These are phyloP conservation scores for Naganishia sp. DNA, from an alignment of 1,284 basidiomycete genomes.

Conservation along the genomic window DNA sequence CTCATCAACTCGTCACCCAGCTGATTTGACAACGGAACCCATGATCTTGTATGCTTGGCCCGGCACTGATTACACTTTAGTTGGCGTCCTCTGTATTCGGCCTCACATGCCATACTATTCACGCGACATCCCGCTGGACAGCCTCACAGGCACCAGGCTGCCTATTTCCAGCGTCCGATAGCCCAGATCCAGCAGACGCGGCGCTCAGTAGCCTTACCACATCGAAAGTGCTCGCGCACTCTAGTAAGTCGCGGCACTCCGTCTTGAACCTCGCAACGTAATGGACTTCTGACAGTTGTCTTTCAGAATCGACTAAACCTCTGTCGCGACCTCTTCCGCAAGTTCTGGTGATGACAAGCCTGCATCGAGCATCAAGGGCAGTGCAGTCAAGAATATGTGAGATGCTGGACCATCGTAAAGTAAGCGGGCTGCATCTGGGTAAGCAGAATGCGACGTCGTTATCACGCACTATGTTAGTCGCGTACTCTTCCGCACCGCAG, in stretches of 20 bases:
- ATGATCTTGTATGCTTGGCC: neutral
- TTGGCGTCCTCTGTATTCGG: constrained; percentile 24
- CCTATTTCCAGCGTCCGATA: neutral
- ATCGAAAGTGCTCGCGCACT: no score
- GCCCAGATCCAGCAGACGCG: no score
- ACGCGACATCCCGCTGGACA: neutral
- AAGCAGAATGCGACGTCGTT: no score
- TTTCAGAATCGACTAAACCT: neutral
- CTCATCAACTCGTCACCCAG: neutral
- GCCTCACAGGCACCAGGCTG: neutral
- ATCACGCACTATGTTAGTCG: no score
- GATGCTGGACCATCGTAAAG: constrained; percentile 8
- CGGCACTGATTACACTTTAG: constrained; percentile 1
- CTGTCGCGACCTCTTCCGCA: constrained; percentile 10
- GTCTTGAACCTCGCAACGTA: no score
- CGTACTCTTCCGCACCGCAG: no score
- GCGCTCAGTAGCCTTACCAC: no score
- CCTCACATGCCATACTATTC: constrained; percentile 2
- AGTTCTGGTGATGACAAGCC: constrained; percentile 7
- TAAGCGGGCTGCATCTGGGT: neutral
- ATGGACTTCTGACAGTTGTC: no score
- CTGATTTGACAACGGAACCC: neutral
- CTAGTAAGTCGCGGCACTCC: no score
- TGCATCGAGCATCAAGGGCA: constrained; percentile 9
- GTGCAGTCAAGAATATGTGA: constrained; percentile 16